Percentiles rank a stretch among this genome's conserved stretches.
These are phyloP conservation scores for Sporothrix brasiliensis DNA, from an alignment of 2,329 filamentous ascomycete species.

Conservation along the genomic window DNA sequence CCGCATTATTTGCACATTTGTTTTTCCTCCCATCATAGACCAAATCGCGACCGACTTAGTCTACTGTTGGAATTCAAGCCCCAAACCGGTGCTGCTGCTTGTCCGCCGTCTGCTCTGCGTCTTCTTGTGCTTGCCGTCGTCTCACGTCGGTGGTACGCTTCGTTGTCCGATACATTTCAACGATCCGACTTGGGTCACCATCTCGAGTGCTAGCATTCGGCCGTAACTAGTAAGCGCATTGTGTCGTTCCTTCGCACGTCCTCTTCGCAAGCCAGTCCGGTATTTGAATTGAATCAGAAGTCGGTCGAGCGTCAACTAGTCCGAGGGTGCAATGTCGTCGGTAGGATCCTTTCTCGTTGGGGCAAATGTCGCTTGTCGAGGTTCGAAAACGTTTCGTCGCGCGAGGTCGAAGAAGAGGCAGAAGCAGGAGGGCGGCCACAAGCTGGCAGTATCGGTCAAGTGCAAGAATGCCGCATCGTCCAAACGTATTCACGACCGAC, in stretches of 20 bases:
- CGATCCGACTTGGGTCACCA: background rate
- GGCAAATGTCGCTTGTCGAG: background rate
- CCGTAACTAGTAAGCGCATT: too few species aligned
- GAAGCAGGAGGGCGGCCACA: background rate
- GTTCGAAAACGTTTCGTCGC: conserved; percentile 10
- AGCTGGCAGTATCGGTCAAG: conserved; percentile 14
- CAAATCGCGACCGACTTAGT: background rate
- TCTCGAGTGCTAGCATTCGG: background rate
- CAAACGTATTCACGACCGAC: conserved; percentile 20
- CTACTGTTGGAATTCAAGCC: background rate
- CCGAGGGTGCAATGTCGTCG: background rate
- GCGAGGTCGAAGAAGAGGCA: conserved; percentile 4
- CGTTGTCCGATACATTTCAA: background rate
- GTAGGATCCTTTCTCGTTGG: background rate
- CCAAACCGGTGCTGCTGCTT: conserved; percentile 10
- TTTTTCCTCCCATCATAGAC: background rate
- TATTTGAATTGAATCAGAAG: background rate
- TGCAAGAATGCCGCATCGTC: background rate
- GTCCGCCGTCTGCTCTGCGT: background rate
- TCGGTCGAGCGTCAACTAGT: background rate
- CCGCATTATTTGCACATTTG: background rate
- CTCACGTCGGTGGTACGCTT: background rate
- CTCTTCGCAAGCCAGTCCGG: background rate
- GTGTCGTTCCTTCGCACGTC: background rate
- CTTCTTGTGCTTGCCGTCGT: background rate